phyloP scores from a whole-genome alignment of 176 grass and related monocot species.

The Oryza officinalis region DNA sequence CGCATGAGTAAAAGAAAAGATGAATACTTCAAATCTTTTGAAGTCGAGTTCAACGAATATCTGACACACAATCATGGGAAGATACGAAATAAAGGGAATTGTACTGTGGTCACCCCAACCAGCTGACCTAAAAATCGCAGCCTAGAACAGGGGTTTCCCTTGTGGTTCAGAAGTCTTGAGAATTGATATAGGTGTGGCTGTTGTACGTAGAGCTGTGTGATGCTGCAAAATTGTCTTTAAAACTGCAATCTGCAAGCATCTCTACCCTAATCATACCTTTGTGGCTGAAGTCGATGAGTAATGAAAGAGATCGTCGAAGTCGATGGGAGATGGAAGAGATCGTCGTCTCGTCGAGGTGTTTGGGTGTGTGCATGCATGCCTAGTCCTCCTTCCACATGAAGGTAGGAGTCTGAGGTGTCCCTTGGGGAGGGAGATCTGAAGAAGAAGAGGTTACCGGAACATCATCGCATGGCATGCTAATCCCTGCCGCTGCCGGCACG shows the following conservation, averaged over 20 bases:
- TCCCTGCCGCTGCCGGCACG: neutral
- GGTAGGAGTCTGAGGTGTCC: conserved; percentile 22
- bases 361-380: neutral
- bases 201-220: conserved; percentile 26
- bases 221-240: conserved; percentile 52
- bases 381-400: conserved; percentile 55
- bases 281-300: neutral
- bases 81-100: conserved; percentile 11
- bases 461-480: conserved; percentile 32
- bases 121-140: conserved; percentile 49
- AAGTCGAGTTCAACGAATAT: neutral
- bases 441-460: conserved; percentile 46
- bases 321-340: neutral
- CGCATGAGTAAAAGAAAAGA: neutral
- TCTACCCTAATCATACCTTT: conserved; percentile 8
- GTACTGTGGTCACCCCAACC: conserved; percentile 14
- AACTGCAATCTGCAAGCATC: conserved; percentile 54
- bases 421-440: conserved; percentile 4
- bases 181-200: conserved; percentile 8
- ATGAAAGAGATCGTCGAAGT: neutral
- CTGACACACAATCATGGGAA: neutral
- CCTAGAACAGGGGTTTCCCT: conserved; percentile 22
- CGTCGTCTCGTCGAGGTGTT: neutral
- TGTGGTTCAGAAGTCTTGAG: conserved; percentile 11
- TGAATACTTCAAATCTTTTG: neutral